Conservation (phyloP, 257 asterid genomes). For the Agastache rugosa region DNA sequence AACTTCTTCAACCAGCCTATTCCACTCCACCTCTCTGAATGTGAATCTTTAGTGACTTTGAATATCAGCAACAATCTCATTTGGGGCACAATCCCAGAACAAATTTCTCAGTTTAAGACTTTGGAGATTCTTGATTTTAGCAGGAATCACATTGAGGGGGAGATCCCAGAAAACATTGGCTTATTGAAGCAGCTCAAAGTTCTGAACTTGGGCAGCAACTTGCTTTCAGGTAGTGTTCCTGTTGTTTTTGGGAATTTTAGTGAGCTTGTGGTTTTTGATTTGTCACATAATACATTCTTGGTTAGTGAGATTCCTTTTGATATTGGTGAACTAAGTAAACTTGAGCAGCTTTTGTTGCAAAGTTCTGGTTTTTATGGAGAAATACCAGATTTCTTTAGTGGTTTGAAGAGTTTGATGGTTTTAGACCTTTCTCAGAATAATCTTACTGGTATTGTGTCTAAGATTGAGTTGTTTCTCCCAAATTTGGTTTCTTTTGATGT, state of each 20-base stretch:
- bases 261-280: slow-evolving; percentile 72
- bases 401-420: slow-evolving; percentile 54
- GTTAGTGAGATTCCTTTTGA: slow-evolving; percentile 68
- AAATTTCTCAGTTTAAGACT: slow-evolving; percentile 63
- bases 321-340: slow-evolving; percentile 54
- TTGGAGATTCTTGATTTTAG: slow-evolving; percentile 67
- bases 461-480: slow-evolving; percentile 53
- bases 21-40: slow-evolving; percentile 76
- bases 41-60: slow-evolving; percentile 58
- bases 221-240: slow-evolving; percentile 74
- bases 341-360: slow-evolving; percentile 68
- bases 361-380: slow-evolving; percentile 79
- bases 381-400: slow-evolving; percentile 57
- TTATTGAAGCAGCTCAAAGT: slow-evolving; percentile 58
- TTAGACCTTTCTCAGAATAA: slow-evolving; percentile 76
- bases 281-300: slow-evolving; percentile 78
- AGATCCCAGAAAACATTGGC: slow-evolving; percentile 74
- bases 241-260: slow-evolving; percentile 64
- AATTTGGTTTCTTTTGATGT: slow-evolving; percentile 78
- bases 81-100: slow-evolving; percentile 87
- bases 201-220: slow-evolving; percentile 70
- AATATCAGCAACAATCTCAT: slow-evolving; percentile 79
- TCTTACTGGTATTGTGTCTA: slow-evolving; percentile 66
- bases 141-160: slow-evolving; percentile 77
- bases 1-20: slow-evolving; percentile 77